Evolutionary conservation across 2,329 filamentous ascomycete genomes (phyloP).

Genomic region (Arthrobotrys sphaeroides): DNA sequence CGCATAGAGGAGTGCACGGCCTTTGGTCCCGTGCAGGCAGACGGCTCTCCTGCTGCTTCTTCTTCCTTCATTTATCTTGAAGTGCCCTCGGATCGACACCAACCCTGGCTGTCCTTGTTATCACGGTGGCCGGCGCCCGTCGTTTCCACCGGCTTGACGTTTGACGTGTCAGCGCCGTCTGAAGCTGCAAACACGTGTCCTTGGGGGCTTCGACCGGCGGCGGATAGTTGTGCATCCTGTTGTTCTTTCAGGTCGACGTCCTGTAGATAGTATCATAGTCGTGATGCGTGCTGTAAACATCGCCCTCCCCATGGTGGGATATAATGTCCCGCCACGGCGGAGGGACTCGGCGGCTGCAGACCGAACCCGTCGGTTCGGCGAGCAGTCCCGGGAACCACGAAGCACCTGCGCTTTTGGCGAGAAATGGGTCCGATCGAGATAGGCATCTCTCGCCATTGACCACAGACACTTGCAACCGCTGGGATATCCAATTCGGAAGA

Average conservation of each 20-base stretch:
- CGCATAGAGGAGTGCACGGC: not conserved
- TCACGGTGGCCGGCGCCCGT: not conserved
- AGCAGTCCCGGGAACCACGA: slow-evolving; percentile 18
- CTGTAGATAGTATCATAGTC: slow-evolving; percentile 46
- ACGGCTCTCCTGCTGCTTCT: not conserved
- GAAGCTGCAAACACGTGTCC: slow-evolving; percentile 31
- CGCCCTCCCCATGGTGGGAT: not conserved
- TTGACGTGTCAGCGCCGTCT: not conserved
- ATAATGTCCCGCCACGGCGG: slow-evolving; percentile 1
- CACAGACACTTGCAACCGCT: not conserved
- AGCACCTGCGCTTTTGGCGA: slow-evolving; percentile 39
- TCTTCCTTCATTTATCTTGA: not conserved
- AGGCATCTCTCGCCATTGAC: slow-evolving; percentile 18
- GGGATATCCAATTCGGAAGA: not conserved
- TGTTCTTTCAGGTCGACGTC: not conserved
- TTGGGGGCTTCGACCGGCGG: not conserved
- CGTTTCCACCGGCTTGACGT: slow-evolving; percentile 20
- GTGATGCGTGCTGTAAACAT: slow-evolving; percentile 41
- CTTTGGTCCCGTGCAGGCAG: not conserved
- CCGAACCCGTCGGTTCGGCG: slow-evolving; percentile 15
- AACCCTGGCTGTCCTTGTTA: not conserved
- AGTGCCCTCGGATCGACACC: slow-evolving; percentile 24
- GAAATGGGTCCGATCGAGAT: slow-evolving; percentile 12
- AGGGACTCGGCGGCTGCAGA: slow-evolving; percentile 1
- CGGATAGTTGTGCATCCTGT: slow-evolving; percentile 5